A percentile compares a stretch with the other conserved stretches of the same genome.
Conservation (phyloP, 2,329 filamentous ascomycete genomes). For the Neopestalotiopsis sp. region DNA sequence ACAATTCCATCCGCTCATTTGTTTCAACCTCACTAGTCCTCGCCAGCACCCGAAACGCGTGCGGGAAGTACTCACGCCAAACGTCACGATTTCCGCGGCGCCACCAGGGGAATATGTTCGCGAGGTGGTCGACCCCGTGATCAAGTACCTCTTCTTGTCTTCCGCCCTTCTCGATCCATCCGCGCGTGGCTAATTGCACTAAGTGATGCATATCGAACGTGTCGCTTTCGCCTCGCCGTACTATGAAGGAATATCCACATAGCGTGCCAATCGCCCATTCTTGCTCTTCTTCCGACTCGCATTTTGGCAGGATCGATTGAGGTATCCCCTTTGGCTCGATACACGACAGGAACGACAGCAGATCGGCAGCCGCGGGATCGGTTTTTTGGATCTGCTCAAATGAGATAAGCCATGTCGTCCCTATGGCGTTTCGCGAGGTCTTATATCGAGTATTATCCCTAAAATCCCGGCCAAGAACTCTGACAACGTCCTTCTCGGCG, state of each 20-base stretch:
- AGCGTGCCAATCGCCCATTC: slow-evolving; percentile 37
- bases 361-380: slow-evolving; percentile 35
- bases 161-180: slow-evolving; percentile 32
- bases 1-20: slow-evolving; percentile 26
- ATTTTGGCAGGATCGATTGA: slow-evolving; percentile 34
- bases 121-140: slow-evolving; percentile 12
- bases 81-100: slow-evolving; percentile 22
- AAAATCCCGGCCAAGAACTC: slow-evolving; percentile 40
- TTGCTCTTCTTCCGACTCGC: slow-evolving; percentile 19
- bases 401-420: slow-evolving; percentile 44
- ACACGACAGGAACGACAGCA: slow-evolving; percentile 44
- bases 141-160: slow-evolving; percentile 8
- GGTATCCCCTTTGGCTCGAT: slow-evolving; percentile 47
- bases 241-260: slow-evolving; percentile 38
- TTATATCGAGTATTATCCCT: slow-evolving; percentile 30
- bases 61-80: slow-evolving; percentile 34
- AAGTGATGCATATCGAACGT: slow-evolving; percentile 43
- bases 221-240: slow-evolving; percentile 25
- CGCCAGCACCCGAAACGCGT: slow-evolving; percentile 31
- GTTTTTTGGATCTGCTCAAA: slow-evolving; percentile 41
- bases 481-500: slow-evolving; percentile 35
- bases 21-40: slow-evolving; percentile 20
- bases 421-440: slow-evolving; percentile 38
- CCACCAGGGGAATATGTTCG: slow-evolving; percentile 11
- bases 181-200: slow-evolving; percentile 37